Evolutionary conservation across 352 stramenopile species (phyloP).

Genomic region (Phytophthora pinifolia): DNA sequence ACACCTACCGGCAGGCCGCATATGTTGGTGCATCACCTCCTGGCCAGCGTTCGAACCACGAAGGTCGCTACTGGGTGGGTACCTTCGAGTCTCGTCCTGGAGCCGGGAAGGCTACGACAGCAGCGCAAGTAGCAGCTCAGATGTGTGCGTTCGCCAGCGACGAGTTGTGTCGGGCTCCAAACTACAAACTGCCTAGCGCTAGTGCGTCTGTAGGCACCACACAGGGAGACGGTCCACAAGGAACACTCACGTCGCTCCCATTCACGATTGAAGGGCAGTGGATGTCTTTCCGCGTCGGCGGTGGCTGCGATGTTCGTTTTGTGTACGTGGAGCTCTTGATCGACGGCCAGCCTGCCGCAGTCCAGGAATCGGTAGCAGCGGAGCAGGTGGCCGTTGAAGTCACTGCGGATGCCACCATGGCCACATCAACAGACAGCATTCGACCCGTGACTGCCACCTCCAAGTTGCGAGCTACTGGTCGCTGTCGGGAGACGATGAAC

Average conservation of each 20-base stretch:
- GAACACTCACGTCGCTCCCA: conserved; percentile 93
- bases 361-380: conserved; percentile 33
- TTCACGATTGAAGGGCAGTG: conserved; percentile 90
- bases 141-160: conserved; percentile 76
- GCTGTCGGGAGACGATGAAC: conserved; percentile 91
- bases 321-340: conserved; percentile 95
- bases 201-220: conserved; percentile 59
- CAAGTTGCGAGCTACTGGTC: conserved; percentile 85
- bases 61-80: conserved; percentile 94
- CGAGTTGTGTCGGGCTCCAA: conserved; percentile 48
- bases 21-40: conserved; percentile 28
- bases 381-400: conserved; percentile 34
- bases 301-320: conserved; percentile 91
- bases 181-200: conserved; percentile 80
- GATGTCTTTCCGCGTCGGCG: conserved; percentile 95
- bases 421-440: conserved; percentile 1
- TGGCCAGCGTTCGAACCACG: conserved; percentile 52
- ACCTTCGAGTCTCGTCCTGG: conserved; percentile 92
- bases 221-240: conserved; percentile 91
- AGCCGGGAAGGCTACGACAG: conserved; percentile 54
- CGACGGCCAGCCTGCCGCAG: conserved; percentile 68
- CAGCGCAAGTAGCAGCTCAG: conserved; percentile 26
- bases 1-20: conserved; percentile 47
- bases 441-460: conserved; percentile 38
- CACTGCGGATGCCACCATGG: conserved; percentile 10